Conservation (phyloP, 2,329 filamentous ascomycete species). For the Epichloe sp. region DNA sequence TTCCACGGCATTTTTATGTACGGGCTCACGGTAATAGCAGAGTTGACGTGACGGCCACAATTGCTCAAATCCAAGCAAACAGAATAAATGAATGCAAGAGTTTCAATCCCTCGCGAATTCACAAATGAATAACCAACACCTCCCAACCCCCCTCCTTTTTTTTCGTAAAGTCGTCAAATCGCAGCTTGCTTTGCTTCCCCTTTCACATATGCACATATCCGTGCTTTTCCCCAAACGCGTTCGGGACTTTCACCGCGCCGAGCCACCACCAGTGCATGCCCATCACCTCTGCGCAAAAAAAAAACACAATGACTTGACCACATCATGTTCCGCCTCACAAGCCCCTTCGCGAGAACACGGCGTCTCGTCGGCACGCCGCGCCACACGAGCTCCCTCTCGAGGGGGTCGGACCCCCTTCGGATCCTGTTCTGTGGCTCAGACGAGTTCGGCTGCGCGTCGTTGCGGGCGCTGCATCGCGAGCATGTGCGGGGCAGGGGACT, state of each 20-base stretch:
- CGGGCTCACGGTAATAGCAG: too few species aligned
- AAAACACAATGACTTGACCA: background rate
- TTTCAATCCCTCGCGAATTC: too few species aligned
- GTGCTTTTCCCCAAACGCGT: background rate
- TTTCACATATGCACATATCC: background rate
- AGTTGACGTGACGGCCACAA: too few species aligned
- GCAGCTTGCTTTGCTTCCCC: background rate
- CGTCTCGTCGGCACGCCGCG: background rate
- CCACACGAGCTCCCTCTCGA: background rate
- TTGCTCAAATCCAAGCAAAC: too few species aligned
- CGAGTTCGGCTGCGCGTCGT: constrained; percentile 68
- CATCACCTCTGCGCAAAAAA: background rate
- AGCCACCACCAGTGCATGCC: too few species aligned
- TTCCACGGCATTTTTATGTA: too few species aligned
- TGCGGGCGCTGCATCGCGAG: constrained; percentile 55
- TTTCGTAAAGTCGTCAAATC: background rate
- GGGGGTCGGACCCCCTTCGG: constrained; percentile 43
- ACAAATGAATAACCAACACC: too few species aligned
- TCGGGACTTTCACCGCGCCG: background rate
- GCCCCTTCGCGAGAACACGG: background rate
- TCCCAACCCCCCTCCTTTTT: background rate
- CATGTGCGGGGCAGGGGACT: constrained; percentile 35
- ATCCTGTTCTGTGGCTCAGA: constrained; percentile 95
- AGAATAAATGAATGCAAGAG: too few species aligned
- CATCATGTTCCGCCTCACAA: constrained; percentile 10